phyloP scores from a whole-genome alignment of 805 yeast genomes.

The Millerago galiae region DNA sequence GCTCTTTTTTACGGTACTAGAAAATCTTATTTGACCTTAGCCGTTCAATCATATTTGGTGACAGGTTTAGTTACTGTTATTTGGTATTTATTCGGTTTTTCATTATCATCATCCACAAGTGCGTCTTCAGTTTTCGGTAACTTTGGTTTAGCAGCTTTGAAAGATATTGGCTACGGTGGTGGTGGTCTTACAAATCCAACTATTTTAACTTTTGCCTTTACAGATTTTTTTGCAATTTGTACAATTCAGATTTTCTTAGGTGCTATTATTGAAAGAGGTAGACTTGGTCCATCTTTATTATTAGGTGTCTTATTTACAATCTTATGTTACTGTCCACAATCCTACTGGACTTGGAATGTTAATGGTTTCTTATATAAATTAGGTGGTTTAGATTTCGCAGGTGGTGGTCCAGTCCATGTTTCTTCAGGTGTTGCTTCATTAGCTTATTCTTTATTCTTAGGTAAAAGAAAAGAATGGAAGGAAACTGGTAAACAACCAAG shows the following conservation, averaged over 20 bases:
- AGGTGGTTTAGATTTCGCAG: conserved; percentile 98
- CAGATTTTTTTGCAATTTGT: conserved; percentile 83
- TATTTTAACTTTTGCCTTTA: conserved; percentile 62
- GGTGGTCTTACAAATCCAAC: conserved; percentile 45
- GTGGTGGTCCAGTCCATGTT: conserved; percentile 97
- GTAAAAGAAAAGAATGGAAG: conserved; percentile 55
- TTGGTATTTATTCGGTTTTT: conserved; percentile 97
- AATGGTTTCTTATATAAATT: conserved; percentile 90
- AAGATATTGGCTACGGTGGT: conserved; percentile 36
- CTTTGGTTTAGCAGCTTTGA: conserved; percentile 71
- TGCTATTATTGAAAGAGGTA: conserved; percentile 88
- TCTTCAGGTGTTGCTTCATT: conserved; percentile 88
- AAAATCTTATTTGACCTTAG: conserved; percentile 75
- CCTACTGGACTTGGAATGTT: conserved; percentile 91
- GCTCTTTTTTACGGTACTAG: conserved; percentile 88
- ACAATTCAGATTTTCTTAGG: conserved; percentile 88
- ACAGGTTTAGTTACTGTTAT: conserved; percentile 71
- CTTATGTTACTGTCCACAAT: conserved; percentile 84
- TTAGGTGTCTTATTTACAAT: conserved; percentile 84
- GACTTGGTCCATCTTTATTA: conserved; percentile 75
- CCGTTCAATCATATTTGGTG: conserved; percentile 69
- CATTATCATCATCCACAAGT: conserved; percentile 72
- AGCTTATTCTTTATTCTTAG: conserved; percentile 70
- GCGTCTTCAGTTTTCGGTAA: conserved; percentile 76
- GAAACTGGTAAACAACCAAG: conserved; percentile 43